phyloP scores from a whole-genome alignment of 257 asterid genomes.

The Solanum rostratum region DNA sequence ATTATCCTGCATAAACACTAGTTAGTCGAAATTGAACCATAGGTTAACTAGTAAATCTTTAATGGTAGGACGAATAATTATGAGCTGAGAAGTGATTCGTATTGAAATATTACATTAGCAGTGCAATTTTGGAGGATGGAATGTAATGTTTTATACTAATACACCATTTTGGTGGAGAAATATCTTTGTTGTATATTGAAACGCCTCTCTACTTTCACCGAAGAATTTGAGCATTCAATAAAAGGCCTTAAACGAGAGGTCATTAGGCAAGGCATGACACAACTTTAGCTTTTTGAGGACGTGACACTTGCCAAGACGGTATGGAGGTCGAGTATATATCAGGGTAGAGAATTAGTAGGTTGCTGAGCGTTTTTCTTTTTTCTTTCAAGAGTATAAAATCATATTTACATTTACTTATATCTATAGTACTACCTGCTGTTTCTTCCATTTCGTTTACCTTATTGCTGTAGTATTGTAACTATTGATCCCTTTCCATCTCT shows the following conservation, averaged over 20 bases:
- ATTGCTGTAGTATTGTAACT: no score
- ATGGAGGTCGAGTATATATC: background rate
- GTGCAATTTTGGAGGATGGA: background rate
- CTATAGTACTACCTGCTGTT: background rate
- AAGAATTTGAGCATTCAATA: no score
- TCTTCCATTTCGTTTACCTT: background rate
- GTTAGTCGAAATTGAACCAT: background rate
- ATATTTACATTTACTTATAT: background rate
- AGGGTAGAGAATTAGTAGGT: background rate
- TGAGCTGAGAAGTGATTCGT: background rate
- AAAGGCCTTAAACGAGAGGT: background rate
- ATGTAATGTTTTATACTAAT: no score
- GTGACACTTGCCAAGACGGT: background rate
- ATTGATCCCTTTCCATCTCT: background rate
- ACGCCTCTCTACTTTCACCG: background rate
- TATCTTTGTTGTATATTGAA: no score
- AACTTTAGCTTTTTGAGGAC: background rate
- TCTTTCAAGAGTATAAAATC: background rate
- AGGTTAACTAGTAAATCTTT: background rate
- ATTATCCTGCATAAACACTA: constrained; percentile 48
- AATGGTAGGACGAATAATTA: background rate
- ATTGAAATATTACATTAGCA: background rate
- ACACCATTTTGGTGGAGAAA: background rate
- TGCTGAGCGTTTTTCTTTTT: no score
- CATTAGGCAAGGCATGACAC: background rate